Evolutionary conservation across 345 rosid species (phyloP).

Genomic region (Eucalyptus globulus): DNA sequence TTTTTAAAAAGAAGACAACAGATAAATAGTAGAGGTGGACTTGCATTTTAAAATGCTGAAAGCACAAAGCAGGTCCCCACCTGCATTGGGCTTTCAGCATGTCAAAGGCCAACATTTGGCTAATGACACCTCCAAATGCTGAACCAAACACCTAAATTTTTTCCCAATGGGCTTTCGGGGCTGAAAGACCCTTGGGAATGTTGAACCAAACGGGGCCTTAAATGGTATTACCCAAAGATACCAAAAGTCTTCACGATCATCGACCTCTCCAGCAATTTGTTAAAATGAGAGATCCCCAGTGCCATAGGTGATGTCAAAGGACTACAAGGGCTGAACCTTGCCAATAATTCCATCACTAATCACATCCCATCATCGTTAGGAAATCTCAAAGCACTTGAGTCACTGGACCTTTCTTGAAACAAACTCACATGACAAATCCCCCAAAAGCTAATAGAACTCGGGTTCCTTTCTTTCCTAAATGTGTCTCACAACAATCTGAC

Average conservation of each 20-base stretch:
- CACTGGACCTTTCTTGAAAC: neutral
- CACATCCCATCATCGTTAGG: neutral
- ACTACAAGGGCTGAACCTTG: neutral
- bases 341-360: neutral
- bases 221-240: neutral
- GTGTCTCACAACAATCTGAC: slow-evolving; percentile 1
- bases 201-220: too few species aligned
- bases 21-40: too few species aligned
- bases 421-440: neutral
- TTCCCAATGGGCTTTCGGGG: too few species aligned
- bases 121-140: too few species aligned
- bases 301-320: neutral
- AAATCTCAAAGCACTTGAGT: neutral
- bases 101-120: too few species aligned
- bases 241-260: neutral
- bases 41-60: too few species aligned
- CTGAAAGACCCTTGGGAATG: too few species aligned
- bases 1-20: too few species aligned
- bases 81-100: too few species aligned
- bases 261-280: neutral
- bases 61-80: too few species aligned
- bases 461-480: neutral
- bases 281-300: neutral
- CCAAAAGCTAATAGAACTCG: neutral
- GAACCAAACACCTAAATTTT: too few species aligned